Evolutionary conservation across 116 monocot species (phyloP), one percentile per base, ranked within the genome.

Genomic region (Iris pallida): DNA sequence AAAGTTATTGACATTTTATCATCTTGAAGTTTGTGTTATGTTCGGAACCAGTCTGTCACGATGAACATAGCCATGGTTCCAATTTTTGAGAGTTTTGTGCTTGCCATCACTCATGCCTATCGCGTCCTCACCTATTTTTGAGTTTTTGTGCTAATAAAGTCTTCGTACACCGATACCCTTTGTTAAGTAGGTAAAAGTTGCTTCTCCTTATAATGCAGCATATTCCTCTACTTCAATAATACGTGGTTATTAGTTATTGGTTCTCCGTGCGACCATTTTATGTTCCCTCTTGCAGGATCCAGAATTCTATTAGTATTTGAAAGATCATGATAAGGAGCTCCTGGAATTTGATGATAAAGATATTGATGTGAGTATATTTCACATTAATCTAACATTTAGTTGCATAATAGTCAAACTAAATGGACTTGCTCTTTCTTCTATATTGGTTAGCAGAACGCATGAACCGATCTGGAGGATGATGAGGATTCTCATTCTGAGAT

Each of bases 281-380:
- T 16, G 44, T 11, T 49, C 40, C 7, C 41, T 13, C 11, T 43
- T 80, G 57, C 82, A 92, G 97, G 90, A 97, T 74, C 97, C 97
- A 47, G 97, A 92, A 48, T 97, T 97, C 66, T 97, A 85, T 76
- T 77, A 92, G 68, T 97, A 80, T 57, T 65, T 97, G 68, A 85
- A 90, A 83, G 90, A 92, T 18, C 75, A 78, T 83, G 97, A 97
- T 59, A 83, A 97, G 66, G 92, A 97, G 70, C 92, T 97, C 40
- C 48, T 92, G 64, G 92, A 90, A 3, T 92, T 97, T 53, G 59
- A 86, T 65, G 92, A 81, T 48, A 87, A 97, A 75, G 90, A 83
- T 55, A 77, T 76, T 62, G 76, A 84, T 67, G 91, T 91, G 66
- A 83, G 79, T 70, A 11, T 20, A 54, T 75, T 54, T 57, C 40